Percentiles rank a stretch among this genome's conserved stretches.
phyloP scores from a whole-genome alignment of 352 stramenopile species.

The Phytopythium sindhum region DNA sequence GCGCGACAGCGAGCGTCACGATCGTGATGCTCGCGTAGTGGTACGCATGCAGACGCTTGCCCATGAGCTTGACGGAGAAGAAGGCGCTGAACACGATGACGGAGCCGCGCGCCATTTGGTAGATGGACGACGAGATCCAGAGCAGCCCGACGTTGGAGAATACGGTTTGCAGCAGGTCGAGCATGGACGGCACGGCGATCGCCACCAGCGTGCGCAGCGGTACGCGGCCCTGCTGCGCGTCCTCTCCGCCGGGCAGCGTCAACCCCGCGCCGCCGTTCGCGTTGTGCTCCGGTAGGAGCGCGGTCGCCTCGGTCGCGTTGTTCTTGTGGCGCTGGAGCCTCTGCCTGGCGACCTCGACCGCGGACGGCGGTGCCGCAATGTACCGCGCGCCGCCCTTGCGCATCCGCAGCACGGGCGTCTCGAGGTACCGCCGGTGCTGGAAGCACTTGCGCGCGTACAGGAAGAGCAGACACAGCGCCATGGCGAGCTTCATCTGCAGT shows the following conservation, averaged over 20 bases:
- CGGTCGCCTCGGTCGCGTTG: constrained; percentile 26
- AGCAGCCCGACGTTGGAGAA: constrained; percentile 84
- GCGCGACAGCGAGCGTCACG: constrained; percentile 62
- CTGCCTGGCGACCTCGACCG: constrained; percentile 35
- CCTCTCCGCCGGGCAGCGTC: constrained; percentile 14
- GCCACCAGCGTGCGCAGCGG: constrained; percentile 50
- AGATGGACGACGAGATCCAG: constrained; percentile 88
- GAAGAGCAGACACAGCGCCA: constrained; percentile 77
- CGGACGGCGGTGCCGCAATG: constrained; percentile 43
- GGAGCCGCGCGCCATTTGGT: constrained; percentile 88
- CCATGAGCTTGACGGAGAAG: constrained; percentile 81
- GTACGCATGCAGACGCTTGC: constrained; percentile 77
- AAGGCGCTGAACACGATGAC: constrained; percentile 91
- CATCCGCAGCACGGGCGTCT: constrained; percentile 62
- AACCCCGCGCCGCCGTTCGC: not conserved
- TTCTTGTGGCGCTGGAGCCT: constrained; percentile 21
- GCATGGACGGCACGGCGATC: constrained; percentile 65
- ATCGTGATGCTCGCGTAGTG: constrained; percentile 84
- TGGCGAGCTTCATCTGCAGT: constrained; percentile 84
- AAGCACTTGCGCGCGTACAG: constrained; percentile 58
- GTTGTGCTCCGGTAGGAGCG: constrained; percentile 19
- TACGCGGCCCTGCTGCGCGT: constrained; percentile 20
- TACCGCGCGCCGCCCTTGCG: constrained; percentile 64
- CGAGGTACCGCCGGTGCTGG: constrained; percentile 56
- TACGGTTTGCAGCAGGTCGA: constrained; percentile 85